Percentiles rank a stretch among this genome's conserved stretches.
Conservation (phyloP, 2,329 filamentous ascomycete genomes). For the Cladosporium sp. region DNA sequence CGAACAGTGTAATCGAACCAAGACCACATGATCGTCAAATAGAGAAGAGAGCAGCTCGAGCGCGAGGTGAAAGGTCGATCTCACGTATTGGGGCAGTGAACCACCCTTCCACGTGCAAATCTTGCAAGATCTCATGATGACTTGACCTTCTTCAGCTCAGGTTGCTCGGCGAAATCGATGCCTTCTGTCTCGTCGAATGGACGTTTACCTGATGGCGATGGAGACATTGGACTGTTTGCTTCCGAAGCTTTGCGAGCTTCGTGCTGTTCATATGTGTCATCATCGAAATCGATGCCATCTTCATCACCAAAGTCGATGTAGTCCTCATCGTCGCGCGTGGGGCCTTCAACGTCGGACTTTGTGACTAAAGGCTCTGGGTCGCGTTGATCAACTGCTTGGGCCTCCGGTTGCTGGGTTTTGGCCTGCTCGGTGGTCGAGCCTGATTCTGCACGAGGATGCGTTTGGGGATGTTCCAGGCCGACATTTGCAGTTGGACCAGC, state of each 20-base stretch:
- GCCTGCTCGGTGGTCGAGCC: not conserved
- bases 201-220: conserved; percentile 29
- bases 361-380: too few species aligned
- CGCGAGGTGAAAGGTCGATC: not conserved
- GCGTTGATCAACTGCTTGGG: not conserved
- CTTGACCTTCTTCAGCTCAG: conserved; percentile 22
- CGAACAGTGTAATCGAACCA: too few species aligned
- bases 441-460: not conserved
- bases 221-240: conserved; percentile 13
- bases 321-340: not conserved
- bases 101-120: too few species aligned
- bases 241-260: conserved; percentile 17
- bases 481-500: not conserved
- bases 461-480: not conserved
- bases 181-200: conserved; percentile 27
- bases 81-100: too few species aligned
- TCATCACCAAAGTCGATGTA: conserved; percentile 12
- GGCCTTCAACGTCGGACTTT: not conserved
- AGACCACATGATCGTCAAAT: not conserved
- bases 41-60: not conserved
- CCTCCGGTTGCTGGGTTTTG: not conserved
- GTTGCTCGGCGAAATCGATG: conserved; percentile 22
- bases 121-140: not conserved
- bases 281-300: conserved; percentile 27
- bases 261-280: conserved; percentile 21